Percentiles rank a stretch among this genome's conserved stretches.
Evolutionary conservation across 106 monocot species (phyloP).

Genomic region (Hemerocallis citrina): DNA sequence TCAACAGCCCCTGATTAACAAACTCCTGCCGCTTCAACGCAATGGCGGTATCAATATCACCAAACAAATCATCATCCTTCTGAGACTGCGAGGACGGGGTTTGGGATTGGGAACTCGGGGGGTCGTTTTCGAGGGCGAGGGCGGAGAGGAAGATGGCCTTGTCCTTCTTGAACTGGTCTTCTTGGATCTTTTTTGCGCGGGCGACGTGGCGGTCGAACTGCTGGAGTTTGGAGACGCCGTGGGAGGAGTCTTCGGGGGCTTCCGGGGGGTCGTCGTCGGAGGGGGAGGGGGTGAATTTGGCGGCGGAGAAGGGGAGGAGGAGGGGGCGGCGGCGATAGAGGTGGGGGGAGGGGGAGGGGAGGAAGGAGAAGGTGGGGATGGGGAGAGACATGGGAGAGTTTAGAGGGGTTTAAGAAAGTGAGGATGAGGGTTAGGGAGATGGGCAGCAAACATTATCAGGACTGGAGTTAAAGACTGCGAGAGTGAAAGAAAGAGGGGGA

Average conservation of each 20-base stretch:
- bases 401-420: constrained; percentile 7
- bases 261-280: constrained; percentile 93
- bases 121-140: constrained; percentile 32
- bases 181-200: constrained; percentile 56
- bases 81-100: neutral
- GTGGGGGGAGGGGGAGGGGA: neutral
- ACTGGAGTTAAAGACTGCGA: too few species aligned
- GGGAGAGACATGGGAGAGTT: constrained; percentile 5
- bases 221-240: constrained; percentile 61
- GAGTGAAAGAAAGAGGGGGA: too few species aligned
- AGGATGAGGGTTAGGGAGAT: neutral
- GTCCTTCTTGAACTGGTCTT: constrained; percentile 57
- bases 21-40: constrained; percentile 75
- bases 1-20: constrained; percentile 46
- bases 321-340: constrained; percentile 13
- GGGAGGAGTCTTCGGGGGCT: constrained; percentile 85
- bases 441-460: neutral
- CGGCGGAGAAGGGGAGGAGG: constrained; percentile 17
- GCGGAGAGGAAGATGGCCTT: constrained; percentile 53
- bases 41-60: constrained; percentile 81
- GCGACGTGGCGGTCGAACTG: constrained; percentile 71
- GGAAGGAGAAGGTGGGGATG: neutral
- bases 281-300: constrained; percentile 34
- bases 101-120: constrained; percentile 17
- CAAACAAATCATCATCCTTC: constrained; percentile 56